Conservation (phyloP, 257 asterid genomes). For the Solanum chilense region DNA sequence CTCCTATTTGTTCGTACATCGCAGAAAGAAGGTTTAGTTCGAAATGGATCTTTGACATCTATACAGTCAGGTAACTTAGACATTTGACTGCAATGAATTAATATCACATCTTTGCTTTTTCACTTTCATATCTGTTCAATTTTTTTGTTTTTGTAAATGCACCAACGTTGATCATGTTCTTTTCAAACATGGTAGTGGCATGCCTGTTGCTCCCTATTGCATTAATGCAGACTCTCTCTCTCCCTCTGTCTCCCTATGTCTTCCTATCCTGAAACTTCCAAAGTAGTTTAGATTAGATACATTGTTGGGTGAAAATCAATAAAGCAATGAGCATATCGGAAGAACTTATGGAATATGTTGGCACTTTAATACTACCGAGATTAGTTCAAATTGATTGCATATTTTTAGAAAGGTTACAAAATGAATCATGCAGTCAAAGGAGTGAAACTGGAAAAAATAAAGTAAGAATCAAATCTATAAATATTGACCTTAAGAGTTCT, state of each 20-base stretch:
- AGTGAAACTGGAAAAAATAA: not conserved
- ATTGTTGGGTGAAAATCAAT: not conserved
- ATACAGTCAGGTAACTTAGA: constrained; percentile 49
- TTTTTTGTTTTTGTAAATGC: not conserved
- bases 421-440: not conserved
- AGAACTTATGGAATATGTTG: not conserved
- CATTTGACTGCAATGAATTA: not conserved
- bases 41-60: constrained; percentile 62
- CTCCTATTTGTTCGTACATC: not conserved
- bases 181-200: not conserved
- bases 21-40: constrained; percentile 53
- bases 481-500: not conserved
- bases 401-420: not conserved
- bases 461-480: not conserved
- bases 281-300: not conserved
- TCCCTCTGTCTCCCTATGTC: not conserved
- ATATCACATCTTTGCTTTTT: not conserved
- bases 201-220: not conserved
- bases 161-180: not conserved
- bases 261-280: not conserved
- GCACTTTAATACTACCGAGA: not conserved
- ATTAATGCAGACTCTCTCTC: not conserved
- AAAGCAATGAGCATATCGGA: not conserved
- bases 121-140: not conserved
- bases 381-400: not conserved